Conservation (phyloP, 2,329 filamentous ascomycete genomes). For the Colletotrichum gigasporum region DNA sequence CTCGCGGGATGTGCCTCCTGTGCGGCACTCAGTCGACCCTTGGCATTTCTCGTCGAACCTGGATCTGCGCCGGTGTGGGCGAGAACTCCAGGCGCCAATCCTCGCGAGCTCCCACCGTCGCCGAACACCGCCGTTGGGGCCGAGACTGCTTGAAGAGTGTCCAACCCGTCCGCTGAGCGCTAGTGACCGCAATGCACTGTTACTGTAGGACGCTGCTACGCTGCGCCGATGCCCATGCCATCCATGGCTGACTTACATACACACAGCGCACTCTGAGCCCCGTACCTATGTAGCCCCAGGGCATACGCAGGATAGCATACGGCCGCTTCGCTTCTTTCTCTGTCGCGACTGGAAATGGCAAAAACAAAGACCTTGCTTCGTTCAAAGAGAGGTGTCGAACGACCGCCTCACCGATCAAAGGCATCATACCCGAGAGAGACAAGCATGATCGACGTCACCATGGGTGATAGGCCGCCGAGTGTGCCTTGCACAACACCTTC, state of each 20-base stretch:
- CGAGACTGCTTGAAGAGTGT: neutral
- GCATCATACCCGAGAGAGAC: constrained; percentile 5
- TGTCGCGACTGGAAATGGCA: neutral
- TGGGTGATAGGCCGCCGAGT: constrained; percentile 4
- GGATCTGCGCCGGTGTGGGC: neutral
- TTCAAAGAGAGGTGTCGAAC: constrained; percentile 4
- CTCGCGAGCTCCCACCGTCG: neutral
- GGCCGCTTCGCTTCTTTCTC: constrained; percentile 17
- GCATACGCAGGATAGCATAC: constrained; percentile 4
- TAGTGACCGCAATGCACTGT: too few species aligned
- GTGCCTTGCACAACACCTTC: neutral
- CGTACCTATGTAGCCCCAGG: too few species aligned
- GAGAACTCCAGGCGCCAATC: neutral
- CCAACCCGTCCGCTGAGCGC: too few species aligned
- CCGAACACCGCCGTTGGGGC: neutral
- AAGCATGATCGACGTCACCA: constrained; percentile 2
- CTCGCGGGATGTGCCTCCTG: neutral
- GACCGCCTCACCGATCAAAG: neutral
- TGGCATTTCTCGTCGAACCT: constrained; percentile 3
- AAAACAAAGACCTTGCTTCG: constrained; percentile 13
- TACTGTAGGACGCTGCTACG: too few species aligned
- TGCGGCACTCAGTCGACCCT: neutral
- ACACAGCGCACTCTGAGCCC: too few species aligned
- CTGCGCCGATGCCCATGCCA: neutral
- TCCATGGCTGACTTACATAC: too few species aligned